phyloP scores from a whole-genome alignment of 352 stramenopile genomes.

The Phytopythium chamaehyphon region DNA sequence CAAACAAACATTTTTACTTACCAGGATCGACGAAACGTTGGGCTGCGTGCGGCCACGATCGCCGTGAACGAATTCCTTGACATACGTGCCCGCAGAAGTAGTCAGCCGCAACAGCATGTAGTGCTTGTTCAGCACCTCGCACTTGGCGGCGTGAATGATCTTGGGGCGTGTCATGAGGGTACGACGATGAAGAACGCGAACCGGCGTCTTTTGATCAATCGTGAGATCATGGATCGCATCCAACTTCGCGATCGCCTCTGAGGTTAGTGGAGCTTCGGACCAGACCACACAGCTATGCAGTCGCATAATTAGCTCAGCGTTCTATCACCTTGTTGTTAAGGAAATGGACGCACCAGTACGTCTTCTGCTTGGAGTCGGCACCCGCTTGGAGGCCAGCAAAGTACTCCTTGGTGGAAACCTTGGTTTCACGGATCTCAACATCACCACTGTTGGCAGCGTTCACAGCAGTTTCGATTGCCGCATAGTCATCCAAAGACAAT shows the following conservation, averaged over 20 bases:
- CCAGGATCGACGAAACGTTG: conserved; percentile 90
- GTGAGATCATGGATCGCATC: conserved; percentile 78
- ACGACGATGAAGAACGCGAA: conserved; percentile 97
- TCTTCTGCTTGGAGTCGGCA: conserved; percentile 86
- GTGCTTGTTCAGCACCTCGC: conserved; percentile 92
- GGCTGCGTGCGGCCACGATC: conserved; percentile 97
- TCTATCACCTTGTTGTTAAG: not conserved
- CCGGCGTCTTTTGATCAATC: conserved; percentile 95
- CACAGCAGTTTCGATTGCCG: conserved; percentile 50
- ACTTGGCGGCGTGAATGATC: conserved; percentile 84
- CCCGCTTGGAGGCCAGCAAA: conserved; percentile 73
- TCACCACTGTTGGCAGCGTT: conserved; percentile 67
- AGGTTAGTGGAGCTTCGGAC: conserved; percentile 54
- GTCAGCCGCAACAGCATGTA: conserved; percentile 95
- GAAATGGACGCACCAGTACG: conserved; percentile 58
- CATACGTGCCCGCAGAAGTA: conserved; percentile 96
- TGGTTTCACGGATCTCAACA: conserved; percentile 84
- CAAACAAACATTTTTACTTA: conserved; percentile 17
- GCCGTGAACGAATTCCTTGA: conserved; percentile 99
- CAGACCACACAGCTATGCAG: conserved; percentile 70
- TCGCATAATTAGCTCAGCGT: not conserved
- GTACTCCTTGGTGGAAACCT: conserved; percentile 71
- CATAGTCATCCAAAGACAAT: conserved; percentile 44
- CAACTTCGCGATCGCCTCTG: conserved; percentile 61
- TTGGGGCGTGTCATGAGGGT: conserved; percentile 92